phyloP scores from a whole-genome alignment of 495 filamentous ascomycete genomes.

The Penicillium roqueforti region DNA sequence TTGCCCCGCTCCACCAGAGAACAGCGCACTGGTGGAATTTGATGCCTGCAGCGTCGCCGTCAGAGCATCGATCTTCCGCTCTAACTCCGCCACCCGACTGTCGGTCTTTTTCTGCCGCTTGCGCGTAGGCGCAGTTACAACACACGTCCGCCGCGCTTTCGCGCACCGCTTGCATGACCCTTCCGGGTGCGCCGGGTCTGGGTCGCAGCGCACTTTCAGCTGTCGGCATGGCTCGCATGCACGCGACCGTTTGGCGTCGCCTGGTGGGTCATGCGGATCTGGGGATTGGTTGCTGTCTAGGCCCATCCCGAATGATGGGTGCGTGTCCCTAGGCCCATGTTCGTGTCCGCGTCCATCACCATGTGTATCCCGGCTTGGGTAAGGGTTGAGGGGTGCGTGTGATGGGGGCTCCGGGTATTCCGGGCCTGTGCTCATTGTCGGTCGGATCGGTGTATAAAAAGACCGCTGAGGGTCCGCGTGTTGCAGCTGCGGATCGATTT shows the following conservation, averaged over 20 bases:
- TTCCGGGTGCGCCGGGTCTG: slow-evolving; percentile 48
- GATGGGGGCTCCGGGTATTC: slow-evolving; percentile 33
- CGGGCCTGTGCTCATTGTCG: slow-evolving; percentile 10
- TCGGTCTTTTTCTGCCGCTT: slow-evolving; percentile 95
- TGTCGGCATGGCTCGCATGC: slow-evolving; percentile 90
- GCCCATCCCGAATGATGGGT: slow-evolving; percentile 1
- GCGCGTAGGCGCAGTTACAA: slow-evolving; percentile 76
- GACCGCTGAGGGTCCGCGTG: slow-evolving; percentile 14
- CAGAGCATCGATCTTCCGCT: slow-evolving; percentile 89
- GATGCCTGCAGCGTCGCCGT: slow-evolving; percentile 68
- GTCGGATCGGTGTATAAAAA: slow-evolving; percentile 16
- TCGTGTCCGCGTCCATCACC: background rate
- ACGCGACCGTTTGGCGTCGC: slow-evolving; percentile 71
- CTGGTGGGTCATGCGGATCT: slow-evolving; percentile 36
- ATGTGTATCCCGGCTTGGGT: background rate
- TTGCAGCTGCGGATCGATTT: slow-evolving; percentile 33
- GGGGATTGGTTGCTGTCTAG: slow-evolving; percentile 11
- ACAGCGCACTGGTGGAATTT: slow-evolving; percentile 12
- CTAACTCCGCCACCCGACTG: slow-evolving; percentile 84
- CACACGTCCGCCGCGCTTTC: slow-evolving; percentile 73
- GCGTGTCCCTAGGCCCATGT: background rate
- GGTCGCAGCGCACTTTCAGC: slow-evolving; percentile 87
- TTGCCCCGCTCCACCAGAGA: background rate
- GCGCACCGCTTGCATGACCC: slow-evolving; percentile 81
- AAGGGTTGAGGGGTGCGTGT: slow-evolving; percentile 14